Conservation (phyloP, 371 early-diverging fungal genomes). For the Mucor velutinosus region DNA sequence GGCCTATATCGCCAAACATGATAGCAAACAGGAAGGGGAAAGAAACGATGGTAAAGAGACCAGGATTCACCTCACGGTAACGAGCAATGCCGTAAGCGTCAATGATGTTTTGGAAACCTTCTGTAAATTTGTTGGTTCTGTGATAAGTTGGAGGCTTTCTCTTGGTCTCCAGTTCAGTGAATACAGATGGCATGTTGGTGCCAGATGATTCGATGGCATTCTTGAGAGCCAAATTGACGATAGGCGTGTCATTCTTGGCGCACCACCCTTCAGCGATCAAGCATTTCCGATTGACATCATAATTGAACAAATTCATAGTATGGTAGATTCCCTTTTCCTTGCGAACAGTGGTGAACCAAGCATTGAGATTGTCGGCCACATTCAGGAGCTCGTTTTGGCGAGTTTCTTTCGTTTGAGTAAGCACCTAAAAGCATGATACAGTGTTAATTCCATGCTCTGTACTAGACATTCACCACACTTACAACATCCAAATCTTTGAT, state of each 20-base stretch:
- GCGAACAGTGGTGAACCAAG: slow-evolving; percentile 86
- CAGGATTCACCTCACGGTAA: slow-evolving; percentile 99
- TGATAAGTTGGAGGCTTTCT: slow-evolving; percentile 96
- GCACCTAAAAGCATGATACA: slow-evolving; percentile 43
- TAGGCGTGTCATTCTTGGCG: slow-evolving; percentile 75
- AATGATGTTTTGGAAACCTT: slow-evolving; percentile 96
- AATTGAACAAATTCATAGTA: slow-evolving; percentile 92
- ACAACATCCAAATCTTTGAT: slow-evolving; percentile 50
- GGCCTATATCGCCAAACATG: slow-evolving; percentile 99
- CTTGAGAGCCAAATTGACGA: slow-evolving; percentile 79
- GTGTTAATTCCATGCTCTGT: neutral
- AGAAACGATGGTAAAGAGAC: slow-evolving; percentile 95
- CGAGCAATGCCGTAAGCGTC: slow-evolving; percentile 99
- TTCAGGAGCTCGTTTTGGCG: slow-evolving; percentile 78
- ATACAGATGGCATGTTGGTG: slow-evolving; percentile 83
- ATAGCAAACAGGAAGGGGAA: slow-evolving; percentile 99
- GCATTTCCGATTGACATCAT: slow-evolving; percentile 88
- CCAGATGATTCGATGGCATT: slow-evolving; percentile 65
- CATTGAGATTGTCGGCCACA: slow-evolving; percentile 76
- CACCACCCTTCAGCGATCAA: slow-evolving; percentile 98
- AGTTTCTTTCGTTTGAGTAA: slow-evolving; percentile 81
- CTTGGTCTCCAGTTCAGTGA: slow-evolving; percentile 82
- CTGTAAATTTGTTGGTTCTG: slow-evolving; percentile 95
- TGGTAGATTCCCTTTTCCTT: slow-evolving; percentile 97
- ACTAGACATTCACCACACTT: neutral